Conservation (phyloP, 225 moss, liverwort and hornwort genomes). For the Pleurozium schreberi region DNA sequence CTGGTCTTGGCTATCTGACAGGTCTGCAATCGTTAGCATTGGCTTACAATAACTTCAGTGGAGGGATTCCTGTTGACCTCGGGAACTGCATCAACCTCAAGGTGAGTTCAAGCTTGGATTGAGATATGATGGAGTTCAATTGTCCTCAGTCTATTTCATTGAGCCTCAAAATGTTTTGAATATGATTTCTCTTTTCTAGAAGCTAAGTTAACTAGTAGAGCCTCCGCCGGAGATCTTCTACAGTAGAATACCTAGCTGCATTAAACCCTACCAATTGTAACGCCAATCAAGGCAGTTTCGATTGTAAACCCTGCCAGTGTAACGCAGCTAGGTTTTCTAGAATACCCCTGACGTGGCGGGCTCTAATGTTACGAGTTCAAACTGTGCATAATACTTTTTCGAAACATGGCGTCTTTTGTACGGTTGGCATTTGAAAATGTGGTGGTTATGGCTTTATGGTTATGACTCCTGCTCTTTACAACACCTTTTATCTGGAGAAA, state of each 20-base stretch:
- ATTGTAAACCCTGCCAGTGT: neutral
- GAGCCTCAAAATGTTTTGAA: neutral
- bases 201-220: neutral
- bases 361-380: neutral
- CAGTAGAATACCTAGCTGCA: neutral
- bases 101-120: conserved; percentile 11
- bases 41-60: conserved; percentile 38
- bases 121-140: neutral
- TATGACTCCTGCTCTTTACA: neutral
- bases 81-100: conserved; percentile 41
- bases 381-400: neutral
- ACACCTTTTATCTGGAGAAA: neutral
- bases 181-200: neutral
- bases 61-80: conserved; percentile 43
- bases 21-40: conserved; percentile 24
- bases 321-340: neutral
- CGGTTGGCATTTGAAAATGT: neutral
- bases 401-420: neutral
- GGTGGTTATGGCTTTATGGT: neutral
- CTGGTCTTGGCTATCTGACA: conserved; percentile 13
- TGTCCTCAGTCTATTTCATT: neutral
- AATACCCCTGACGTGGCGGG: neutral
- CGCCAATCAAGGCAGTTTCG: neutral
- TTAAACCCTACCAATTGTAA: neutral
- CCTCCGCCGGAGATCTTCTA: neutral